Conservation (phyloP, 805 yeast species). For the Ogataea degrootiae region DNA sequence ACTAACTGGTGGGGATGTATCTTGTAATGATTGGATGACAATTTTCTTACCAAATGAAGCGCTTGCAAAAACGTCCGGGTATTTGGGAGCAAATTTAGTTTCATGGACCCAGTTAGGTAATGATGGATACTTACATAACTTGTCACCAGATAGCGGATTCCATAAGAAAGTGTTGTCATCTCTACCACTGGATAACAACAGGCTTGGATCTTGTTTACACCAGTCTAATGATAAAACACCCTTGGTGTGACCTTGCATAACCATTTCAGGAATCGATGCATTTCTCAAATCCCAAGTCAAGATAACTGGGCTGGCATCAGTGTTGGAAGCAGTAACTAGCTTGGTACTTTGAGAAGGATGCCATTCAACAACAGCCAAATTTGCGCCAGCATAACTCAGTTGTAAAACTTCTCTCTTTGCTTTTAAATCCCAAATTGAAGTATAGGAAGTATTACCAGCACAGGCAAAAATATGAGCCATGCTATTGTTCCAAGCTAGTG, state of each 20-base stretch:
- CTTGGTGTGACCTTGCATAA: constrained; percentile 74
- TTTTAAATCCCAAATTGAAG: constrained; percentile 92
- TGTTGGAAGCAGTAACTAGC: constrained; percentile 81
- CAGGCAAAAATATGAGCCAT: constrained; percentile 85
- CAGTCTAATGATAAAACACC: constrained; percentile 91
- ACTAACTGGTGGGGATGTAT: constrained; percentile 58
- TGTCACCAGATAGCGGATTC: constrained; percentile 76
- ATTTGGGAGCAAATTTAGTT: constrained; percentile 78
- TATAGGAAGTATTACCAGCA: constrained; percentile 79
- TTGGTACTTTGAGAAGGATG: constrained; percentile 87
- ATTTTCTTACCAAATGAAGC: constrained; percentile 86
- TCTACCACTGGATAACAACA: constrained; percentile 86
- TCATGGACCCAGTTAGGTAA: constrained; percentile 93
- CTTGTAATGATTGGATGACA: constrained; percentile 81
- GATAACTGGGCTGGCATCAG: constrained; percentile 74
- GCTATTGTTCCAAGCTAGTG: constrained; percentile 84
- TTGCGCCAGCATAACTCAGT: constrained; percentile 68
- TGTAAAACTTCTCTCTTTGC: constrained; percentile 86
- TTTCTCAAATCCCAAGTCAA: constrained; percentile 93
- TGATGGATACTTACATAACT: constrained; percentile 84
- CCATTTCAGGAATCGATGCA: constrained; percentile 80
- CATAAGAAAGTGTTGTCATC: constrained; percentile 85
- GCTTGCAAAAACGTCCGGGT: constrained; percentile 86
- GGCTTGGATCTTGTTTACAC: constrained; percentile 77
- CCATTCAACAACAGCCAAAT: constrained; percentile 85